These are phyloP conservation scores for Dipsacomyces acuminosporus DNA, from an alignment of 371 early-diverging fungal species.

Conservation along the genomic window DNA sequence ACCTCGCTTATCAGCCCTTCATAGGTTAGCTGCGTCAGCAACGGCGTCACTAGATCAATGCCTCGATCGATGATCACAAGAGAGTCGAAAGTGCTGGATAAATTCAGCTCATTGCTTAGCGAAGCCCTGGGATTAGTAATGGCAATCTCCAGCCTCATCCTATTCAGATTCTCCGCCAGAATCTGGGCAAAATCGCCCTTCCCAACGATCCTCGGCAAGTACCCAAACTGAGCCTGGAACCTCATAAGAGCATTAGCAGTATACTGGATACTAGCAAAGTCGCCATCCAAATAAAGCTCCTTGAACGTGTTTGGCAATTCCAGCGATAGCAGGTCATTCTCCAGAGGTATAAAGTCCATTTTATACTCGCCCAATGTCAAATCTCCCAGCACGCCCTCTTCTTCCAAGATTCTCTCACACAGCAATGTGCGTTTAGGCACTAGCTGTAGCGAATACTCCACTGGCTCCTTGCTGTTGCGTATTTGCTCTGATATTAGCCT, in stretches of 20 bases:
- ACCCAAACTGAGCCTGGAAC: conserved; percentile 77
- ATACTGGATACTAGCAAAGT: conserved; percentile 71
- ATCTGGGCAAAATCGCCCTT: conserved; percentile 83
- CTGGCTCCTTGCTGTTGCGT: not conserved
- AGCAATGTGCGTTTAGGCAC: conserved; percentile 83
- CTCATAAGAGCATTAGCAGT: conserved; percentile 81
- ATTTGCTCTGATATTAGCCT: conserved; percentile 73
- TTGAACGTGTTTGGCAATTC: conserved; percentile 77
- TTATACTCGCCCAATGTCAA: conserved; percentile 78
- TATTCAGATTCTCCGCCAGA: conserved; percentile 71
- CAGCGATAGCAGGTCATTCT: conserved; percentile 84
- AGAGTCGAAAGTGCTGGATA: conserved; percentile 78
- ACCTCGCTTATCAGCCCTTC: conserved; percentile 87
- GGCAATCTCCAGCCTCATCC: conserved; percentile 74
- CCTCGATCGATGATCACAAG: conserved; percentile 84
- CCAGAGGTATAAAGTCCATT: conserved; percentile 86
- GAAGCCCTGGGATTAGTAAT: conserved; percentile 11
- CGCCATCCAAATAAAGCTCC: conserved; percentile 82
- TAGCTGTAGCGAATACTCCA: conserved; percentile 71
- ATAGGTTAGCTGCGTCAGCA: conserved; percentile 91
- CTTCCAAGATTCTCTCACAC: conserved; percentile 84
- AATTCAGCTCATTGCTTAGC: conserved; percentile 47
- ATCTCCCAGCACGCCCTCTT: conserved; percentile 85
- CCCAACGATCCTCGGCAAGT: conserved; percentile 83
- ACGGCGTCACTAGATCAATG: conserved; percentile 84